phyloP scores from a whole-genome alignment of 495 filamentous ascomycete species.

The Penicillium arizonense region DNA sequence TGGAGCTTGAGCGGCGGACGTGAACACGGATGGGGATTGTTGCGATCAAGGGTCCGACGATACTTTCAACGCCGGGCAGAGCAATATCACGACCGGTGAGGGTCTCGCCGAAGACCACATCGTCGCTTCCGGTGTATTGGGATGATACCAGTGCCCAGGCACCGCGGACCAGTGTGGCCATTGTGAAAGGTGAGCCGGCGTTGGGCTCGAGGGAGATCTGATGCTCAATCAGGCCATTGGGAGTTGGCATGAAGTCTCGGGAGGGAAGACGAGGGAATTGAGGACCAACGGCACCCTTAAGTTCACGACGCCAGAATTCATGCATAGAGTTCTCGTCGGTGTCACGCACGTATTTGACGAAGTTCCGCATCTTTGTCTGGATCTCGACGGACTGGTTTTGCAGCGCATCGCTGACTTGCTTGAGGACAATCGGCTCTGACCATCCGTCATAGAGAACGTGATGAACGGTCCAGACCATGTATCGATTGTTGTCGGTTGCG shows the following conservation, averaged over 20 bases:
- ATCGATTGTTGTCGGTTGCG: constrained; percentile 25
- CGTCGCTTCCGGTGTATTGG: constrained; percentile 51
- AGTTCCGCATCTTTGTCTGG: constrained; percentile 37
- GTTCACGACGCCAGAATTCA: constrained; percentile 44
- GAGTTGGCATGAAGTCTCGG: constrained; percentile 51
- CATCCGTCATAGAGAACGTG: constrained; percentile 71
- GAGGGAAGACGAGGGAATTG: constrained; percentile 59
- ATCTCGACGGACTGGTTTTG: constrained; percentile 15
- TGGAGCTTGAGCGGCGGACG: constrained; percentile 23
- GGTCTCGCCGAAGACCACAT: constrained; percentile 60
- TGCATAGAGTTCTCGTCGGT: constrained; percentile 34
- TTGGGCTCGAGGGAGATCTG: constrained; percentile 43
- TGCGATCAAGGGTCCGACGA: constrained; percentile 59
- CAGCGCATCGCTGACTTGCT: constrained; percentile 47
- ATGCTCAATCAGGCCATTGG: constrained; percentile 51
- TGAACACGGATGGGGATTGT: constrained; percentile 61
- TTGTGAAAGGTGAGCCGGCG: constrained; percentile 43
- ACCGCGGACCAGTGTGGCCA: constrained; percentile 58
- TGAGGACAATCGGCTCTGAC: constrained; percentile 56
- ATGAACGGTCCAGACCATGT: constrained; percentile 63
- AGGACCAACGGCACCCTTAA: constrained; percentile 51
- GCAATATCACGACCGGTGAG: constrained; percentile 50
- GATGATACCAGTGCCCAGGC: constrained; percentile 61
- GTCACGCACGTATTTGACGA: constrained; percentile 40
- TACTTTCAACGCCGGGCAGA: constrained; percentile 44